Base-by-base conservation (phyloP, 2,329 filamentous ascomycete species). In the Botrytis paeoniae region DNA sequence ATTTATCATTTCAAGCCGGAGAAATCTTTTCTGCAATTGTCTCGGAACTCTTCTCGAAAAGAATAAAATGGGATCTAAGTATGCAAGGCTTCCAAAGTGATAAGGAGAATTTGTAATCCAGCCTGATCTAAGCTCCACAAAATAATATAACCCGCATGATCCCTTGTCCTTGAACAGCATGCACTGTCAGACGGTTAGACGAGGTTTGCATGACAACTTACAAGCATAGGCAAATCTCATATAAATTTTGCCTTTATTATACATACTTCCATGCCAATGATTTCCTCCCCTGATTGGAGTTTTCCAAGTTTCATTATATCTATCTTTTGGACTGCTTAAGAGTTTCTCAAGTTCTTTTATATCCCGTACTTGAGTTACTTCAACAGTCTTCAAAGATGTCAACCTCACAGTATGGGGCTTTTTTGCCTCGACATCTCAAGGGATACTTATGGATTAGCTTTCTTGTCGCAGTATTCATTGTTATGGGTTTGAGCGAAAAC, bases 381-480 rank as follows among this genome's bases (percentile, higher is more conserved):
- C 48, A 43, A 32, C 48, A 0, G n/a, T 57, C 65, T 35, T 69
- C n/a, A 32, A 69, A 41, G 48, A 72, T 72, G 70, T 51, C 51
- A 7, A 43, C 43, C 16, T 64, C 59, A 51, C 69, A 35, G 37
- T 41, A 64, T 39, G 43, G 72, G 25, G 45, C 54, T 68, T 48
- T 71, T 4, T 43, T 75, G 20, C 75, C 75, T 29, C 66, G 73
- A 35, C 73, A 75, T 48, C 71, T 74, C 22, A 75, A 66, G 43
- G 74, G 75, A 9, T 75, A 75, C 41, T 35, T 75, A 65, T 75
- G 75, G 75, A 75, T 75, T 35, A 51, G 69, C 8, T 75, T 75
- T 39, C 69, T 75, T 18, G 73, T 71, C 7, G 65, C 57, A 43
- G 10, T 74, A 20, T 75, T 75, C 45, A 37, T 75, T 51, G 43